A percentile compares a stretch with the other conserved stretches of the same genome.
Conservation (phyloP, 805 yeast genomes). For the Nakazawaea holstii region DNA sequence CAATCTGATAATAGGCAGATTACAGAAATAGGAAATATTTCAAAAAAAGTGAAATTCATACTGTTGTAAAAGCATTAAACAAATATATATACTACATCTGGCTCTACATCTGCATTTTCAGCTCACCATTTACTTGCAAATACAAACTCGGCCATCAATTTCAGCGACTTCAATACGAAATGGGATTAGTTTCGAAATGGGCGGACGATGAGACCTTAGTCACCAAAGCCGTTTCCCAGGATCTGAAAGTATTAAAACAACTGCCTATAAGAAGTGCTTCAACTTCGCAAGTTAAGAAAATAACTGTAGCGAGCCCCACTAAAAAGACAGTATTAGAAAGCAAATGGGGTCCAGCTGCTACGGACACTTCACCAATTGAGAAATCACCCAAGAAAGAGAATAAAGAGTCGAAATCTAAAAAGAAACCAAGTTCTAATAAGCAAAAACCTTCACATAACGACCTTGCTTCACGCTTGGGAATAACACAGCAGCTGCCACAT, state of each 20-base stretch:
- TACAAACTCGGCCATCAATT: too few relatives aligned
- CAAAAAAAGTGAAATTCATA: too few relatives aligned
- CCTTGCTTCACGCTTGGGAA: neutral
- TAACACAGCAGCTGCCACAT: neutral
- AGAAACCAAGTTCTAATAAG: neutral
- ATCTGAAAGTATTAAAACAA: slow-evolving; percentile 1
- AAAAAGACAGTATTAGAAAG: neutral
- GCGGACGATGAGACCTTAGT: slow-evolving; percentile 24
- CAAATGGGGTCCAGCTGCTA: neutral
- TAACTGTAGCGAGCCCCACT: neutral
- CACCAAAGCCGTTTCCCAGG: slow-evolving; percentile 18
- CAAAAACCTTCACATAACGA: too few relatives aligned
- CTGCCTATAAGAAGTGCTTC: neutral
- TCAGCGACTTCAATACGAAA: neutral
- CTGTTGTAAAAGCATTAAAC: too few relatives aligned
- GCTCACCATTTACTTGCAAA: too few relatives aligned
- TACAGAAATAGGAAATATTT: too few relatives aligned
- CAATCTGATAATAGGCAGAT: too few relatives aligned
- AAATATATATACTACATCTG: too few relatives aligned
- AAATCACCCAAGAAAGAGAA: neutral
- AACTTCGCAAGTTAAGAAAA: neutral
- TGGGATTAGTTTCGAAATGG: slow-evolving; percentile 26
- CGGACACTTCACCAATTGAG: neutral
- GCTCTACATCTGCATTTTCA: too few relatives aligned
- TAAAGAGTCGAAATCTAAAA: neutral